Conservation (phyloP, 2,329 filamentous ascomycete species). For the Mycocentrospora acerina region DNA sequence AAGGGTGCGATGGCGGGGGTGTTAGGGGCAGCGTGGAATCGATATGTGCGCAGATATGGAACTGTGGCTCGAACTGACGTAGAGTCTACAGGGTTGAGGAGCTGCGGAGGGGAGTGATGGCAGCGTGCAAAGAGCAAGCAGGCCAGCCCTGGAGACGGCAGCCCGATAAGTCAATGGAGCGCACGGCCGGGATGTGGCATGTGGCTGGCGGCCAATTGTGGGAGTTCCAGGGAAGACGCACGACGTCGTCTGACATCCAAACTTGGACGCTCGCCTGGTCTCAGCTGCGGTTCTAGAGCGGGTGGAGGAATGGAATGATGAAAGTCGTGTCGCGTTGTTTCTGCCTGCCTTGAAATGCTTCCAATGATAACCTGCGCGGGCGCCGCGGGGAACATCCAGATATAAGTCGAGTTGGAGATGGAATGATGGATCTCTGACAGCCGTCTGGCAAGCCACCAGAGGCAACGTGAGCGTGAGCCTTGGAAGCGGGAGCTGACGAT, state of each 20-base stretch:
- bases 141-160: conserved; percentile 10
- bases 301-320: no score
- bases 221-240: conserved; percentile 21
- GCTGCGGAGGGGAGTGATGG: conserved; percentile 29
- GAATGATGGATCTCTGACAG: no score
- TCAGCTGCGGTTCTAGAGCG: no score
- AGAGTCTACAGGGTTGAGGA: conserved; percentile 27
- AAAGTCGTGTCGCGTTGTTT: no score
- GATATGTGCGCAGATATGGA: conserved; percentile 14
- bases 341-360: no score
- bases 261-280: conserved; percentile 3
- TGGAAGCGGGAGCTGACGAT: conserved; percentile 4
- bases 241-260: conserved; percentile 28
- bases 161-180: conserved; percentile 23
- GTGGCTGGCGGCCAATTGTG: conserved; percentile 27
- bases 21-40: conserved; percentile 8
- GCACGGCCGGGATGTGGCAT: conserved; percentile 25
- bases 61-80: conserved; percentile 23
- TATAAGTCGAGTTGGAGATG: no score
- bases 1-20: conserved; percentile 2
- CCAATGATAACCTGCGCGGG: no score
- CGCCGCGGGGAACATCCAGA: no score
- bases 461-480: background rate
- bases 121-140: conserved; percentile 4
- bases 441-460: no score